Base-by-base conservation (phyloP, 257 asterid species). In the Leptodermis oblonga region DNA sequence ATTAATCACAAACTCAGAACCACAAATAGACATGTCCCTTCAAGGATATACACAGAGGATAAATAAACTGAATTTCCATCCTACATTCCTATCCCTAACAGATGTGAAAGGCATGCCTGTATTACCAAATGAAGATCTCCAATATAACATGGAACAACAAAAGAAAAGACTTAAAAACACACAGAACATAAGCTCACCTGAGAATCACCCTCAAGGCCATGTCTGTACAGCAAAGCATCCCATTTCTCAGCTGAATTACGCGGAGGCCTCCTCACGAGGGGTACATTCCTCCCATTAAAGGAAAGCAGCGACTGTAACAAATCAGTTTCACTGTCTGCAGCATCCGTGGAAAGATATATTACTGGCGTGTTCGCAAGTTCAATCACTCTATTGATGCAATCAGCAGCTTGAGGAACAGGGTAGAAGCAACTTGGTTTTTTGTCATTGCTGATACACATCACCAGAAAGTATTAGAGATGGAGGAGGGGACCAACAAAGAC, bases 381-480 rank as follows among this genome's bases (percentile, higher is more conserved):
- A 62, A 84, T 83, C 74, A 89, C 83, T 68, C 90, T 85, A 72
- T 83, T 94, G 87, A 94, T 86, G 89, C 99, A 94, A 68, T 86
- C 90, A 58, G 96, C 96, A 53, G 97, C 96, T 85, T 94, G 97
- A 73, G 99, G 96, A 78, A 89, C 90, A 39, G 99, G 95, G 77
- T 80, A 94, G 76, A 94, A 94, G 88, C 99, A 94, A 77, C 97
- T 94, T 20, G 88, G 83, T 34, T 75, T 80, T 84, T 91, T 94
- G 67, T 84, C 93, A 71, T 94, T 94, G 89, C 99, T 94, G 90
- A 58, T 59, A 71, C 78, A 68, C 73, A 76, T 72, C 33, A 42
- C 45, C 17, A 75, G 72, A 66, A 51, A 63, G 18, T 9, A n/a
- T 74, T 42, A 77, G 75, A 37, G 72, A 31, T 31, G 49, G 36